These are phyloP conservation scores for Mortierella sp. DNA, from an alignment of 371 early-diverging fungal genomes.

Conservation along the genomic window DNA sequence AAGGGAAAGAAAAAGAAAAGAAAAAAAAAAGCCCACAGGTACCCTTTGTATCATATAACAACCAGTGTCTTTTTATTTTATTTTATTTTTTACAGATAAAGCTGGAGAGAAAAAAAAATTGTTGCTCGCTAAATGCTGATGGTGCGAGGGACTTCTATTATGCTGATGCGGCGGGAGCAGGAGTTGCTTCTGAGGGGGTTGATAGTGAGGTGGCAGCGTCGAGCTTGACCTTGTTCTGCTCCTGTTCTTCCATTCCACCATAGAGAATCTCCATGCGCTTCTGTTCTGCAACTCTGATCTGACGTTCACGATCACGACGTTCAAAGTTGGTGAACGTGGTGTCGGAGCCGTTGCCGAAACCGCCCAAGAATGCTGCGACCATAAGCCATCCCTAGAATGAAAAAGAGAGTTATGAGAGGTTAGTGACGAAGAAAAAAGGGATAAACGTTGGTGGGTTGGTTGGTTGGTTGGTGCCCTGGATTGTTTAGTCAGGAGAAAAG, in stretches of 20 bases:
- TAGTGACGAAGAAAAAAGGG: not conserved
- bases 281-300: constrained; percentile 38
- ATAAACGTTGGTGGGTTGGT: not conserved
- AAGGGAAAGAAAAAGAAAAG: too few species aligned
- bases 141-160: too few species aligned
- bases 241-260: constrained; percentile 20
- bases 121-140: not conserved
- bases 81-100: not conserved
- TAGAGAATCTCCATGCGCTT: constrained; percentile 43
- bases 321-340: constrained; percentile 51
- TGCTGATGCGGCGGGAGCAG: constrained; percentile 7
- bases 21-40: too few species aligned
- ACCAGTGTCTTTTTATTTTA: too few species aligned
- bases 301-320: constrained; percentile 45
- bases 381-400: constrained; percentile 35
- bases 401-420: not conserved
- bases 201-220: constrained; percentile 15
- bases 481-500: not conserved
- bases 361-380: constrained; percentile 46
- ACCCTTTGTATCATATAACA: too few species aligned
- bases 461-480: not conserved
- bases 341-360: constrained; percentile 48
- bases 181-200: constrained; percentile 3
- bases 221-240: not conserved
- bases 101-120: not conserved